Conservation (phyloP, 306 rosid species). For the Ceratonia siliqua region DNA sequence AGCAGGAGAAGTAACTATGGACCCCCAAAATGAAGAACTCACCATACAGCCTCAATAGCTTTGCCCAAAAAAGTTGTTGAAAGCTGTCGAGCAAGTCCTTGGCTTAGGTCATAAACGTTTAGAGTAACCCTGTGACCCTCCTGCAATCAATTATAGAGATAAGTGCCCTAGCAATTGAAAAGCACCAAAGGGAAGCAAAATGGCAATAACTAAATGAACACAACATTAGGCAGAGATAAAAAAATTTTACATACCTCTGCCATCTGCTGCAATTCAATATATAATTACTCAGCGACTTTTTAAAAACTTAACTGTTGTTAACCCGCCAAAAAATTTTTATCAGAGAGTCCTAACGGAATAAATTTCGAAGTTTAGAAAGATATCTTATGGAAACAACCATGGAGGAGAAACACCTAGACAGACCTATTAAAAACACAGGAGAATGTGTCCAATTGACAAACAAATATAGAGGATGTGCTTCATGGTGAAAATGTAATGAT, state of each 20-base stretch:
- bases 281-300: neutral
- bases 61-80: slow-evolving; percentile 82
- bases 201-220: neutral
- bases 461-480: neutral
- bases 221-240: neutral
- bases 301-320: neutral
- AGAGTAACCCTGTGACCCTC: slow-evolving; percentile 78
- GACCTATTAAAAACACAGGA: neutral
- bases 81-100: slow-evolving; percentile 90
- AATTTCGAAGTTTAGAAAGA: neutral
- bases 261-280: slow-evolving; percentile 38
- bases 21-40: slow-evolving; percentile 33
- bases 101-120: slow-evolving; percentile 88
- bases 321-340: too few relatives aligned
- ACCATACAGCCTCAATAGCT: slow-evolving; percentile 93
- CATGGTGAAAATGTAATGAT: neutral
- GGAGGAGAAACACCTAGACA: neutral
- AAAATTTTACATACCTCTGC: slow-evolving; percentile 62
- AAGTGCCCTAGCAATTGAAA: neutral
- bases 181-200: neutral
- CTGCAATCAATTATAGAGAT: slow-evolving; percentile 45
- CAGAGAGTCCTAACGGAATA: slow-evolving; percentile 21
- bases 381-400: neutral
- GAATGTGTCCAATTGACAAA: neutral
- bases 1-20: neutral